Base-by-base conservation (phyloP, 176 grass and related monocot species). In the Poa pratensis region DNA sequence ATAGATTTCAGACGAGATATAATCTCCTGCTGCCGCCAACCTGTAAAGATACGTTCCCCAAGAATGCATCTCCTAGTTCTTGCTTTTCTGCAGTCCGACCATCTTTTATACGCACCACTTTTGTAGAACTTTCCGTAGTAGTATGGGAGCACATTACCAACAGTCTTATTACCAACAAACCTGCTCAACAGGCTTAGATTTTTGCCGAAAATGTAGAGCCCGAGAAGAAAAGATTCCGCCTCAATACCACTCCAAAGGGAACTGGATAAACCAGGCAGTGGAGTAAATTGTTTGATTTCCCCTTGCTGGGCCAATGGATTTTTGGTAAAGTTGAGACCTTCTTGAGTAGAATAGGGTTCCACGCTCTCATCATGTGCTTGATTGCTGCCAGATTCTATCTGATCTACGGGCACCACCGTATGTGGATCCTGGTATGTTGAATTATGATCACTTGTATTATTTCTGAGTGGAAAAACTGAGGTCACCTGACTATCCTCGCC, bases 141-240 rank as follows among this genome's bases (percentile, higher is more conserved):
- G 87, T 87, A 93, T 12, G 82, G 73, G 55, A 93, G 84, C 39
- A 92, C 87, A 77, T 92, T 80, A 9, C 91, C 95, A 76, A 92
- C 82, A 27, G 82, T 85, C 76, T 92, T 98, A 82, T 46, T 89
- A 48, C 59, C 83, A 50, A 95, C 16, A 88, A 92, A 95, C 51
- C 73, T 89, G 64, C 82, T 87, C 79, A 95, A 26, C 66, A 86
- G 24, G 37, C 39, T 77, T 48, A 95, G 87, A 86, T 95, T 88
- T 87, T 98, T 98, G 65, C 91, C 91, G n/a, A 98, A 98, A 88
- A 93, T 92, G 54, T 95, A 98, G 35, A 98, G 89, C 9, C 93
- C 93, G 76, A 98, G 95, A 53, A 98, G 83, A 65, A 98, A 98
- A 22, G 78, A 80, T 28, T 87, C 81, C 69, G 9, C 58, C 28